Percentiles rank a stretch among this genome's conserved stretches.
These are phyloP conservation scores for Podochytrium sp. DNA, from an alignment of 192 early-diverging fungal species.

Conservation along the genomic window DNA sequence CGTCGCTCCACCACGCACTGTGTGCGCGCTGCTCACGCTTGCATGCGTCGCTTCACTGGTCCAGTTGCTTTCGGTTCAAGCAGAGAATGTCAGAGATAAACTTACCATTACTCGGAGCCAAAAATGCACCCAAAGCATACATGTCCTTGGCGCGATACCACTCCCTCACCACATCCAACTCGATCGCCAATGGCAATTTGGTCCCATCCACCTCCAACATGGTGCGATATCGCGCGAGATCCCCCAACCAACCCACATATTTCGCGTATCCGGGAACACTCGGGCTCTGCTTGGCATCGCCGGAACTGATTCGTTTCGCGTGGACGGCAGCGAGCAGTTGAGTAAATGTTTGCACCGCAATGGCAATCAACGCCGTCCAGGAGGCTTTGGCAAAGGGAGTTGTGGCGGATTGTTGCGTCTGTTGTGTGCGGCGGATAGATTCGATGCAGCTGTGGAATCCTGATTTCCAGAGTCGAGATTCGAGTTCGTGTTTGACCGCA, in stretches of 20 bases:
- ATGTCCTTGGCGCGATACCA: constrained; percentile 28
- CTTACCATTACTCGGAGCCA: constrained; percentile 38
- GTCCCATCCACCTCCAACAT: not conserved
- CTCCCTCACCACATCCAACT: constrained; percentile 1
- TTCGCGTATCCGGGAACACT: constrained; percentile 35
- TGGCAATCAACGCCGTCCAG: constrained; percentile 34
- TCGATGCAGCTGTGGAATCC: constrained; percentile 35
- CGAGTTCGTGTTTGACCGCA: constrained; percentile 39
- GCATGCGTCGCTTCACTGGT: no score
- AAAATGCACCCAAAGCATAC: constrained; percentile 36
- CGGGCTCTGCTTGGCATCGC: constrained; percentile 7
- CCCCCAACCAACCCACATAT: constrained; percentile 37
- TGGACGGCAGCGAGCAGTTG: not conserved
- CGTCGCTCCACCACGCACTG: no score
- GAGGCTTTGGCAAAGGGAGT: not conserved
- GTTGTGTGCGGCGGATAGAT: constrained; percentile 17
- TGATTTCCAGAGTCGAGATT: constrained; percentile 40
- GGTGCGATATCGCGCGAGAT: constrained; percentile 39
- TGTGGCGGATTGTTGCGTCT: not conserved
- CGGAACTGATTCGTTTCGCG: not conserved
- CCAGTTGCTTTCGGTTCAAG: no score
- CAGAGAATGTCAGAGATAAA: no score
- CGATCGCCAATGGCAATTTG: constrained; percentile 5
- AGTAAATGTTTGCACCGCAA: constrained; percentile 24
- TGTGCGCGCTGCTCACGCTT: no score